phyloP scores from a whole-genome alignment of 805 yeast genomes.

The Saturnispora hagleri region DNA sequence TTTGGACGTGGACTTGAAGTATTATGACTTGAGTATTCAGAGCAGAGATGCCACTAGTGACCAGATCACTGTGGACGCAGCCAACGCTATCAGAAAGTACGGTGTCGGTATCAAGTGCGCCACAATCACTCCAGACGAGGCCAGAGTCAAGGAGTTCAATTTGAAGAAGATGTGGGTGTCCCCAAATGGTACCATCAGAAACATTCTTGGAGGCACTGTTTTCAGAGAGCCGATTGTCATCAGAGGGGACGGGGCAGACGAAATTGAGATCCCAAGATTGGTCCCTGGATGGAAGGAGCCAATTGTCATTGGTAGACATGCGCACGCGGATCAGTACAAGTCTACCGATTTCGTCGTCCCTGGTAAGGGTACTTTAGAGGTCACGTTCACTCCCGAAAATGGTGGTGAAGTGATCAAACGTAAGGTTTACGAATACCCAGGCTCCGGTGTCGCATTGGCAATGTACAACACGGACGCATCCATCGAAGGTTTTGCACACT shows the following conservation, averaged over 20 bases:
- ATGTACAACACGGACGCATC: slow-evolving; percentile 82
- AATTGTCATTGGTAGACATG: slow-evolving; percentile 79
- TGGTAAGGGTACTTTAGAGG: slow-evolving; percentile 56
- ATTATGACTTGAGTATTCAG: slow-evolving; percentile 64
- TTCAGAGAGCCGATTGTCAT: slow-evolving; percentile 80
- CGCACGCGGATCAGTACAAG: slow-evolving; percentile 77
- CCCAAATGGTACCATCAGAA: slow-evolving; percentile 79
- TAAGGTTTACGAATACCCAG: slow-evolving; percentile 54
- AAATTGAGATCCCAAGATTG: slow-evolving; percentile 55
- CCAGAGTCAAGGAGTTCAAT: slow-evolving; percentile 63
- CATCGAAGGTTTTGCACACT: slow-evolving; percentile 67
- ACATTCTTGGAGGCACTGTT: slow-evolving; percentile 74
- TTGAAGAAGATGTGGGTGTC: slow-evolving; percentile 79
- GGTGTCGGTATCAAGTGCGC: slow-evolving; percentile 84
- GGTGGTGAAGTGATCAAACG: slow-evolving; percentile 40
- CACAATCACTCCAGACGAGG: slow-evolving; percentile 78
- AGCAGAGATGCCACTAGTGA: slow-evolving; percentile 65
- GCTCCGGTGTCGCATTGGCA: slow-evolving; percentile 67
- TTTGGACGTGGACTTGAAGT: slow-evolving; percentile 63
- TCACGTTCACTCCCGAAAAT: slow-evolving; percentile 56
- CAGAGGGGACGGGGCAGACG: slow-evolving; percentile 31
- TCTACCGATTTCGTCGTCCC: slow-evolving; percentile 66
- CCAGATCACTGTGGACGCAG: slow-evolving; percentile 69
- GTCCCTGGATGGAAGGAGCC: slow-evolving; percentile 79
- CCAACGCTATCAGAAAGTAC: slow-evolving; percentile 60